A percentile compares a stretch with the other conserved stretches of the same genome.
phyloP scores from a whole-genome alignment of 2,329 filamentous ascomycete species.

The Venturia carpophila region DNA sequence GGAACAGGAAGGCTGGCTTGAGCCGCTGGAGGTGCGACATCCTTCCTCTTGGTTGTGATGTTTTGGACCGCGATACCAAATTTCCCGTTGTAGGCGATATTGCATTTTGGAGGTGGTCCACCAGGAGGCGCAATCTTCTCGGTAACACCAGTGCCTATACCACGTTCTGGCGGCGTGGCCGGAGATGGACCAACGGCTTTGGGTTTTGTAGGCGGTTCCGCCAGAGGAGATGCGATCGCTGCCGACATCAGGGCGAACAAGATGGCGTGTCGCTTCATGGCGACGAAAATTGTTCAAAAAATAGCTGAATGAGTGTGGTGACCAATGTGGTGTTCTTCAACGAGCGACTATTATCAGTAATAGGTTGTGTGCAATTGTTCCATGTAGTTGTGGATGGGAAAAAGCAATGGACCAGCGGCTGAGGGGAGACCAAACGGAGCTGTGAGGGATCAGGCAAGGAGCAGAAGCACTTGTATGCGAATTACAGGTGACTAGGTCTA shows the following conservation, averaged over 20 bases:
- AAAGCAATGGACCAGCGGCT: not conserved
- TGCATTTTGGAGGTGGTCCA: conserved; percentile 3
- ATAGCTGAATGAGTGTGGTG: not conserved
- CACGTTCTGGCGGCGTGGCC: not conserved
- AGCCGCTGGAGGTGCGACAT: not conserved
- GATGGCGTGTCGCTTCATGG: conserved; percentile 6
- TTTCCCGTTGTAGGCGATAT: not conserved
- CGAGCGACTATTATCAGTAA: not conserved
- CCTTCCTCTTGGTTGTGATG: not conserved
- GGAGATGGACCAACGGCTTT: not conserved
- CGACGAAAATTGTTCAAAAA: not conserved
- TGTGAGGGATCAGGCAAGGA: not conserved
- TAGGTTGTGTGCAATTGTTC: not conserved
- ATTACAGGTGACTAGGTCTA: not conserved
- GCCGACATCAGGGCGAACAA: conserved; percentile 3
- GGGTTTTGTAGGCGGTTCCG: not conserved
- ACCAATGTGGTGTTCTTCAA: conserved; percentile 1
- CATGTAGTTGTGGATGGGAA: not conserved
- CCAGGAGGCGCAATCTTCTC: conserved; percentile 9
- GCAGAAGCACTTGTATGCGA: conserved; percentile 5
- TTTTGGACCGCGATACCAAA: conserved; percentile 12
- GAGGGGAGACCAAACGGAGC: not conserved
- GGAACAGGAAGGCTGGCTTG: not conserved
- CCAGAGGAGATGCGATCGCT: not conserved
- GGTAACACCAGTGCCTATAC: conserved; percentile 11